These are phyloP conservation scores for Crithidia expoeki DNA, from an alignment of 208 protist species.

Conservation along the genomic window DNA sequence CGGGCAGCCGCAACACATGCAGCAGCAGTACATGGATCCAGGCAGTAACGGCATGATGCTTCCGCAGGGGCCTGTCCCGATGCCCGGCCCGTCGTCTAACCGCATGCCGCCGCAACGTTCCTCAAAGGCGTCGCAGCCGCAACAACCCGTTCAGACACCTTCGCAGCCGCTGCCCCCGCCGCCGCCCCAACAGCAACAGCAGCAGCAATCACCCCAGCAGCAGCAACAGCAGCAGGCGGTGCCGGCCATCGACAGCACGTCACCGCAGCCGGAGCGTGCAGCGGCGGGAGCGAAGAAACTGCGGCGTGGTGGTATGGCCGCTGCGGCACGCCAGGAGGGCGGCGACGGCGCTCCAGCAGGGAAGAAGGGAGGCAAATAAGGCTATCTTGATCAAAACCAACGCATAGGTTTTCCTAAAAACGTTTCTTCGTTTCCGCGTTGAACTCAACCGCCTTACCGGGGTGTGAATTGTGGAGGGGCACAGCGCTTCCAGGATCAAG, in stretches of 20 bases:
- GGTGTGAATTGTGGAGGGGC: too few relatives aligned
- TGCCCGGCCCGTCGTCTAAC: conserved; percentile 27
- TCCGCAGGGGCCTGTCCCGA: conserved; percentile 17
- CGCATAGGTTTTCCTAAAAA: background rate
- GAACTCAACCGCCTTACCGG: too few relatives aligned
- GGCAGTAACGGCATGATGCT: conserved; percentile 30
- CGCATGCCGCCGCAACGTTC: conserved; percentile 35
- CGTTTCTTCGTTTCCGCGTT: too few relatives aligned
- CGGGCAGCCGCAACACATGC: conserved; percentile 45
- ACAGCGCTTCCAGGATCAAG: too few relatives aligned
- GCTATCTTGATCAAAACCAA: background rate
- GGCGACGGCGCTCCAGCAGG: conserved; percentile 16
- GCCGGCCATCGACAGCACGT: conserved; percentile 48
- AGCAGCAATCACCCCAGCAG: conserved; percentile 5
- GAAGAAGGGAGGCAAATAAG: conserved; percentile 29
- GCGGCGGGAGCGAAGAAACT: conserved; percentile 37
- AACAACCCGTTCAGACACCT: conserved; percentile 43
- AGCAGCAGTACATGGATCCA: conserved; percentile 50
- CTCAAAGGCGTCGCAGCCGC: conserved; percentile 42
- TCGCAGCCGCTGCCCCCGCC: conserved; percentile 27
- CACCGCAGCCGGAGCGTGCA: conserved; percentile 40
- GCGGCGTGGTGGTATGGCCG: conserved; percentile 50
- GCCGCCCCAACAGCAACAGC: conserved; percentile 20
- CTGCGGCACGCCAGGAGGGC: conserved; percentile 28
- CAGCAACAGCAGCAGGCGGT: conserved; percentile 37